Conservation (phyloP, 139 green algal species). For the Chloropicon primus region DNA sequence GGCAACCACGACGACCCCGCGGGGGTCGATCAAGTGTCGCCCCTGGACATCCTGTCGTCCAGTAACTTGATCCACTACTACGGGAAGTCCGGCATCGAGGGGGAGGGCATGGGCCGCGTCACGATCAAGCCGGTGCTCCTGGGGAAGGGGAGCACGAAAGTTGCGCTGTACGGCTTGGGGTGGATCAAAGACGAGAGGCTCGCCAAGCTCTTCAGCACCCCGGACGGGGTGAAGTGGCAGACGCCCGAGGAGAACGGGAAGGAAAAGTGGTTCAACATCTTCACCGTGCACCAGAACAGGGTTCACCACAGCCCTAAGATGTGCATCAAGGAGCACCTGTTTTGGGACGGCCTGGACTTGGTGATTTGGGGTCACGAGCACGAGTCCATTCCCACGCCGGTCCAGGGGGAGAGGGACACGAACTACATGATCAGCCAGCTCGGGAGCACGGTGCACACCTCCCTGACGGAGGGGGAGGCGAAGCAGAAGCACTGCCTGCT, state of each 20-base stretch:
- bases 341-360: conserved; percentile 83
- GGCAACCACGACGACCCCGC: conserved; percentile 97
- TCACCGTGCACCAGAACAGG: conserved; percentile 93
- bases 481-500: conserved; percentile 79
- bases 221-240: conserved; percentile 1
- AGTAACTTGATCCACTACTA: conserved; percentile 95
- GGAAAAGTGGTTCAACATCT: conserved; percentile 82
- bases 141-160: conserved; percentile 58
- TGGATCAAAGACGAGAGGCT: conserved; percentile 90
- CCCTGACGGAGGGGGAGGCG: conserved; percentile 72
- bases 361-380: conserved; percentile 97
- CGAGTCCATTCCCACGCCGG: conserved; percentile 54
- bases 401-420: background rate
- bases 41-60: conserved; percentile 80
- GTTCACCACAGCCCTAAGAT: conserved; percentile 66
- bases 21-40: conserved; percentile 74
- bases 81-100: conserved; percentile 53
- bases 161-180: conserved; percentile 93
- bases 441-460: conserved; percentile 66
- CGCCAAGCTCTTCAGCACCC: conserved; percentile 23
- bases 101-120: background rate
- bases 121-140: conserved; percentile 17
- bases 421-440: conserved; percentile 48
- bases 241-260: conserved; percentile 20
- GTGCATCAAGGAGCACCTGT: conserved; percentile 55